Evolutionary conservation across 1,284 basidiomycete genomes (phyloP).

Genomic region (Ceraceosorus bombacis): DNA sequence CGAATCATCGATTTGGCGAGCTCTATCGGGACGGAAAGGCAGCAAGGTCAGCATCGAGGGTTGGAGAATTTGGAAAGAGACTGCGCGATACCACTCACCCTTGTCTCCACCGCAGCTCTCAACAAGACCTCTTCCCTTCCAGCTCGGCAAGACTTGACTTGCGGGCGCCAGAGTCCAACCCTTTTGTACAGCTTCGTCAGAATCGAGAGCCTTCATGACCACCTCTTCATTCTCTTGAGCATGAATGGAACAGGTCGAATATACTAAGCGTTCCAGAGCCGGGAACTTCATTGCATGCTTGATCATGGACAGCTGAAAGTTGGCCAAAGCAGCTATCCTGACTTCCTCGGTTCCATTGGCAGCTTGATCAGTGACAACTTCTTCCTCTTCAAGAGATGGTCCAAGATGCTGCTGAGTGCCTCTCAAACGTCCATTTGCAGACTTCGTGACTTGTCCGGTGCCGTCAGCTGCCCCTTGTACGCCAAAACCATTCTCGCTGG

Average conservation of each 20-base stretch:
- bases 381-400: background rate
- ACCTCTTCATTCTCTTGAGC: slow-evolving; percentile 82
- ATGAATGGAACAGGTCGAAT: slow-evolving; percentile 92
- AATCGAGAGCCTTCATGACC: slow-evolving; percentile 52
- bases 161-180: slow-evolving; percentile 33
- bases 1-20: slow-evolving; percentile 12
- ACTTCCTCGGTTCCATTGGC: background rate
- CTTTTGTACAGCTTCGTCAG: slow-evolving; percentile 19
- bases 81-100: slow-evolving; percentile 35
- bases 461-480: slow-evolving; percentile 42
- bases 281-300: slow-evolving; percentile 87
- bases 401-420: background rate
- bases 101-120: slow-evolving; percentile 17
- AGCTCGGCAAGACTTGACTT: slow-evolving; percentile 25
- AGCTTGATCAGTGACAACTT: background rate
- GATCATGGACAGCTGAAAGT: slow-evolving; percentile 75
- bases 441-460: slow-evolving; percentile 17
- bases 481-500: slow-evolving; percentile 42
- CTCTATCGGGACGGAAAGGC: too few relatives aligned
- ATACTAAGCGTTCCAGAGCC: slow-evolving; percentile 65
- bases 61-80: too few relatives aligned
- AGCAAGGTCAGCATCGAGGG: too few relatives aligned
- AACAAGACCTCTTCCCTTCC: slow-evolving; percentile 28
- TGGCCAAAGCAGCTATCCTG: slow-evolving; percentile 20
- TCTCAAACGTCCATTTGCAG: background rate